These are phyloP conservation scores for Garcia nutans DNA, from an alignment of 345 rosid genomes.

Conservation along the genomic window DNA sequence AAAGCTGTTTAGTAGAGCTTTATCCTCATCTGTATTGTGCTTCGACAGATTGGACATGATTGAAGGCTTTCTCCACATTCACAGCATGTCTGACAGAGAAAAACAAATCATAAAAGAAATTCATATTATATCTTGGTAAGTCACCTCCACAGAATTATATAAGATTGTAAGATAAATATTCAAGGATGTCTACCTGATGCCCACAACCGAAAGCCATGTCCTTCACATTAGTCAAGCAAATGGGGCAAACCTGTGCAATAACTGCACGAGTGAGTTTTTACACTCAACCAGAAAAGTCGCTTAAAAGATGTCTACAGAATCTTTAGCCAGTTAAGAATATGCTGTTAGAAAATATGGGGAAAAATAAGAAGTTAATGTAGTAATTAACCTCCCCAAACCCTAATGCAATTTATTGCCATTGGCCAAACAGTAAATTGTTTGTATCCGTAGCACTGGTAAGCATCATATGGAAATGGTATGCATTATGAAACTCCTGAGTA, in stretches of 20 bases:
- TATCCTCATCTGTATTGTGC: constrained; percentile 67
- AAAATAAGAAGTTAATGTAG: neutral
- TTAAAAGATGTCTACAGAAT: neutral
- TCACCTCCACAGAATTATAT: neutral
- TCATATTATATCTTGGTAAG: neutral
- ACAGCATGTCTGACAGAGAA: constrained; percentile 65
- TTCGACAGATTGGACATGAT: constrained; percentile 79
- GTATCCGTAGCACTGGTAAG: no score
- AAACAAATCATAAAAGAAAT: constrained; percentile 15
- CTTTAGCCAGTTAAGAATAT: neutral
- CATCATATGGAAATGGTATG: neutral
- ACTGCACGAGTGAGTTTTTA: constrained; percentile 9
- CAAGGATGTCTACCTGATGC: constrained; percentile 65
- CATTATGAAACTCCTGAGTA: no score
- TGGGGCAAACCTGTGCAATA: constrained; percentile 67
- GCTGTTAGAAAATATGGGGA: neutral
- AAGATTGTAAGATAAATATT: neutral
- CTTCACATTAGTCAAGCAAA: constrained; percentile 67
- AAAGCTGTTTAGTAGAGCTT: constrained; percentile 58
- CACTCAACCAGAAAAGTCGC: neutral
- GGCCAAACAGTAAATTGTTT: neutral
- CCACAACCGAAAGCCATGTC: constrained; percentile 99
- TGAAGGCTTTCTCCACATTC: constrained; percentile 77
- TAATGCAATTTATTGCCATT: no score
- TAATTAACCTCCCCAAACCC: no score